Conservation (phyloP, 2,329 filamentous ascomycete species). For the Cryoendolithus antarcticus region DNA sequence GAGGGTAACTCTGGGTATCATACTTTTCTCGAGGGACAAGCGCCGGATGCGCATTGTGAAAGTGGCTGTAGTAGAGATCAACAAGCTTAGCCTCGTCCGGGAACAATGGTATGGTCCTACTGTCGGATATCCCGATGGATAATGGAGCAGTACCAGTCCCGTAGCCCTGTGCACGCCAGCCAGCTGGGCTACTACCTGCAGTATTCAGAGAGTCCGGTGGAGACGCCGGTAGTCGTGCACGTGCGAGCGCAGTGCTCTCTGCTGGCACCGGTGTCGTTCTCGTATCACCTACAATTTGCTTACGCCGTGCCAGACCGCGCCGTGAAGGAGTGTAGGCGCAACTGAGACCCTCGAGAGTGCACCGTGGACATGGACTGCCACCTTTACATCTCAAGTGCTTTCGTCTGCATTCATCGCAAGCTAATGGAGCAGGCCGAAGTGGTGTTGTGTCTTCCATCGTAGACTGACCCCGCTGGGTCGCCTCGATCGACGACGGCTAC, state of each 20-base stretch:
- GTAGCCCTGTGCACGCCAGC: background rate
- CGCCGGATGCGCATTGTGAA: slow-evolving; percentile 45
- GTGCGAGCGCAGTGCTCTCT: background rate
- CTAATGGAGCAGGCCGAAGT: slow-evolving; percentile 9
- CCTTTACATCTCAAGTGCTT: slow-evolving; percentile 71
- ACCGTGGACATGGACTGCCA: slow-evolving; percentile 56
- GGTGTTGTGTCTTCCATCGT: background rate
- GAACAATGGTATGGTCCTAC: background rate
- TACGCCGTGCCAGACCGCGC: slow-evolving; percentile 56
- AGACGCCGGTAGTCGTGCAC: background rate
- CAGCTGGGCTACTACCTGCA: background rate
- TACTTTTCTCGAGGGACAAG: slow-evolving; percentile 36
- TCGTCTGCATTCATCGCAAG: slow-evolving; percentile 33
- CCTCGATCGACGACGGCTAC: background rate
- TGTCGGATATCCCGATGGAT: background rate
- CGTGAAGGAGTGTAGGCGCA: slow-evolving; percentile 65
- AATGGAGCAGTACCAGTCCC: background rate
- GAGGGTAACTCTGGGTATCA: slow-evolving; percentile 29
- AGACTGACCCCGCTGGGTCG: background rate
- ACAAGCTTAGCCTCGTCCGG: slow-evolving; percentile 29
- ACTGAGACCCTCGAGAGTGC: slow-evolving; percentile 43
- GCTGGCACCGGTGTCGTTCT: background rate
- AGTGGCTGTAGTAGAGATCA: slow-evolving; percentile 44
- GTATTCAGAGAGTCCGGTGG: background rate
- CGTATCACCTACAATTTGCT: background rate